These are phyloP conservation scores for Vitis hybrid DNA, from an alignment of 177 flowering plant genomes.

Conservation along the genomic window DNA sequence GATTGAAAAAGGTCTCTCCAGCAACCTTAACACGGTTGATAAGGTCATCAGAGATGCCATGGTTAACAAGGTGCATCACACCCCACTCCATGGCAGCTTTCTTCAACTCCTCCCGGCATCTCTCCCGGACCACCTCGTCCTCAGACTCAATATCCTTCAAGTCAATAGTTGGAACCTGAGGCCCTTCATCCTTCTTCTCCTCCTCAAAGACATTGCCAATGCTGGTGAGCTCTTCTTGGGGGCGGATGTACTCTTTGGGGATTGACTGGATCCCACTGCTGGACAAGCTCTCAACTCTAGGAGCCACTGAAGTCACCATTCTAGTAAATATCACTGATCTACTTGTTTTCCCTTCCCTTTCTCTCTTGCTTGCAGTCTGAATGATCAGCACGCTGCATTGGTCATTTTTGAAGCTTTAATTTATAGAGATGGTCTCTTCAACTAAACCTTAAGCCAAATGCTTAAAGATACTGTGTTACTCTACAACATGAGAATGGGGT, in stretches of 20 bases:
- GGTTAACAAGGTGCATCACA: slow-evolving; percentile 87
- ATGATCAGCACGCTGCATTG: no score
- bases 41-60: slow-evolving; percentile 69
- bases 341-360: no score
- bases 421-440: no score
- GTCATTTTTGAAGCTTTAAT: no score
- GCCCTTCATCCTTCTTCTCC: slow-evolving; percentile 63
- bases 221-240: slow-evolving; percentile 64
- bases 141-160: slow-evolving; percentile 45
- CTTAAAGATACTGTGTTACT: no score
- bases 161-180: slow-evolving; percentile 76
- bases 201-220: slow-evolving; percentile 68
- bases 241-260: slow-evolving; percentile 77
- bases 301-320: slow-evolving; percentile 19
- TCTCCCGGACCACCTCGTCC: slow-evolving; percentile 42
- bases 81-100: slow-evolving; percentile 84
- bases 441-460: no score
- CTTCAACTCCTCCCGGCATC: slow-evolving; percentile 50
- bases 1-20: slow-evolving; percentile 67
- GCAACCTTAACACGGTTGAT: slow-evolving; percentile 56
- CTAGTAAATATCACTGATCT: not conserved
- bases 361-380: no score
- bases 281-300: slow-evolving; percentile 78
- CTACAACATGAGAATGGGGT: no score
- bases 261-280: slow-evolving; percentile 61